Base-by-base conservation (phyloP, 1,284 basidiomycete species). In the Ganoderma multipileum region DNA sequence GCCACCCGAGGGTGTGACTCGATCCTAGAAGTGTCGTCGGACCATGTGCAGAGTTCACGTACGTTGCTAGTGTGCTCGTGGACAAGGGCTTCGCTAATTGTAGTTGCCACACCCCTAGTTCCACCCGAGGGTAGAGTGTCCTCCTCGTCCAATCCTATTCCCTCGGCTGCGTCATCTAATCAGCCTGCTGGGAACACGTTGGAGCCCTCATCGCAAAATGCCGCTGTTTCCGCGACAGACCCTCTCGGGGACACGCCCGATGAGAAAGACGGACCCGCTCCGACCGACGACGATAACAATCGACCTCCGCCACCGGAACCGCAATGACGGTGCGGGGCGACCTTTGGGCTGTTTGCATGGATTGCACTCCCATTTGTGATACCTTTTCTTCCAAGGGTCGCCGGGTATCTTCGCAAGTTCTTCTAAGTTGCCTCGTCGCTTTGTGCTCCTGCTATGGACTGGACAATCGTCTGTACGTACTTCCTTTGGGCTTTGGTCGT, bases 301-400 rank as follows among this genome's bases (percentile, higher is more conserved):
- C 64, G 63, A 12, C 73, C 68, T 12, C 72, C 64, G 47, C 71
- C 66, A 33, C 67, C 70, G 54, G 67, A 71, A 18, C 73, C 74
- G 54, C 76, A 76, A 78, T 88, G 87, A 88, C 84, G 86, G 82
- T 84, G 81, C 81, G 84, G 87, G 87, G 87, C 86, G 85, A 82
- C 85, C 81, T 82, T 88, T 76, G 82, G 86, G 81, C 76, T 78
- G 71, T 76, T 86, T 69, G 82, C 83, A 74, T 83, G 83, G 82
- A 78, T 84, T 73, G 80, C 81, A 71, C 76, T 84, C 75, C 79
- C 80, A 63, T 73, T 85, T 67, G 74, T 85, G 72, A 79, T 83
- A 74, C 83, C 84, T 74, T 78, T 86, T 72, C 80, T 84, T 79
- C 84, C 85, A 81, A 87, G 84, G 86, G 86, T 88, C 85, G 88